Conservation (phyloP, 2,329 filamentous ascomycete species). For the Chrysoporthe cubensis region DNA sequence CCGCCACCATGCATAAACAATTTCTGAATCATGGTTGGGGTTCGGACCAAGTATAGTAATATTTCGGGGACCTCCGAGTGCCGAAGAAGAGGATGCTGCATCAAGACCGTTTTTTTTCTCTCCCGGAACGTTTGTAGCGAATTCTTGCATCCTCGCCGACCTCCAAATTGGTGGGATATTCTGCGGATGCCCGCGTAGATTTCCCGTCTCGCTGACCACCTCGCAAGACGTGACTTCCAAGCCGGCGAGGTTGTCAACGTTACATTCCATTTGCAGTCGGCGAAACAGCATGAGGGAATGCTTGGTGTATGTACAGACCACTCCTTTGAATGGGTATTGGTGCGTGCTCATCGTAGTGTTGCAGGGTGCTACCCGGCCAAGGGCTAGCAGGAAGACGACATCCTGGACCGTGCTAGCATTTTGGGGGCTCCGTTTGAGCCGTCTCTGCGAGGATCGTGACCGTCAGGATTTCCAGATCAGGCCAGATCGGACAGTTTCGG, state of each 20-base stretch:
- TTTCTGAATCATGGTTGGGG: neutral
- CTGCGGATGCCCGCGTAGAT: neutral
- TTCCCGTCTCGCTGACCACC: neutral
- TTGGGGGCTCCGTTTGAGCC: conserved; percentile 7
- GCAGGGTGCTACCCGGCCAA: conserved; percentile 9
- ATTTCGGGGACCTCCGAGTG: conserved; percentile 24
- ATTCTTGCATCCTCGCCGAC: neutral
- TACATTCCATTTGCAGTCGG: conserved; percentile 11
- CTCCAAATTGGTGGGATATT: neutral
- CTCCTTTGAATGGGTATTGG: no score
- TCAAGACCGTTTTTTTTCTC: neutral
- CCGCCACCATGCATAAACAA: neutral
- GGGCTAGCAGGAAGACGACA: neutral
- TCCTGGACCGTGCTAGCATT: conserved; percentile 2
- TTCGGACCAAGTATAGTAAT: neutral
- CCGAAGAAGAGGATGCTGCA: conserved; percentile 10
- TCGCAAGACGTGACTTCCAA: neutral
- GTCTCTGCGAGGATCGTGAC: conserved; percentile 12
- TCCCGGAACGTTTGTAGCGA: neutral
- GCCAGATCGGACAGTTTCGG: conserved; percentile 23
- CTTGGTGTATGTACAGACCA: neutral
- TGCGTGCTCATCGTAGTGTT: neutral
- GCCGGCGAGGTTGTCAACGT: neutral
- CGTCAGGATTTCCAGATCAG: conserved; percentile 20
- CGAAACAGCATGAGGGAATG: conserved; percentile 4